Base-by-base conservation (phyloP, 2,329 filamentous ascomycete species). In the Truncatella angustata region DNA sequence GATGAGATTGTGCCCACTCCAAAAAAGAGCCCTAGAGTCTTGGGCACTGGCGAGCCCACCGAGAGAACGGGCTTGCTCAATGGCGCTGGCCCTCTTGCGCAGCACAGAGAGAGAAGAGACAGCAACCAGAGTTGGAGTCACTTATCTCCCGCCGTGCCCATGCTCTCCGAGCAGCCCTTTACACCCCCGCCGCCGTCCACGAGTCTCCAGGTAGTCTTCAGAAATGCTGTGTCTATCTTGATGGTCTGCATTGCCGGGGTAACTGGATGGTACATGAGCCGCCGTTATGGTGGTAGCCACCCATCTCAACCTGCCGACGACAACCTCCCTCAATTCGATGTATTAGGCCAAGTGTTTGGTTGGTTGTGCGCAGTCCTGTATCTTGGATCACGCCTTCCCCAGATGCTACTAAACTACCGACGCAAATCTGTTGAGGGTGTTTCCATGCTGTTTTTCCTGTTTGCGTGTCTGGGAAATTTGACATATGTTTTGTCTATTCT, bases 381-480 rank as follows among this genome's bases (percentile, higher is more conserved):
- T 65, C 88, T 97, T 10, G 90, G 90, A 20, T 94, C 89, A 1
- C 87, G 94, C 7, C 72, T 97, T 5, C 94, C 94, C 0, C 94
- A 99, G 73, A 78, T 99, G 2, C 78, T 97, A 6, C 82, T 97
- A 49, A 99, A 97, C 70, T 96, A 90, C 74, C 84, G 90, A 18
- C 87, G 94, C 56, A 96, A 96, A 73, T 92, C 87, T 39, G 97
- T 92, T 1, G 92, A 97, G 51, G 94, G 94, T 3, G 87, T 99
- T 18, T 93, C 89, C 58, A 85, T 97, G 73, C 80, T 97, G 10
- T 99, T 97, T 73, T 97, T 97, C 74, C 77, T 97, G 20, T 97
- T 99, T 67, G 94, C 94, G 4, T 97, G 93, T 66, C 83, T 97
- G 5, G 94, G 94, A 2, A 99, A 99, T 68, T 70, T 96, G 58